These are phyloP conservation scores for Aspergillus viridinutans DNA, from an alignment of 2,329 filamentous ascomycete species.

Conservation along the genomic window DNA sequence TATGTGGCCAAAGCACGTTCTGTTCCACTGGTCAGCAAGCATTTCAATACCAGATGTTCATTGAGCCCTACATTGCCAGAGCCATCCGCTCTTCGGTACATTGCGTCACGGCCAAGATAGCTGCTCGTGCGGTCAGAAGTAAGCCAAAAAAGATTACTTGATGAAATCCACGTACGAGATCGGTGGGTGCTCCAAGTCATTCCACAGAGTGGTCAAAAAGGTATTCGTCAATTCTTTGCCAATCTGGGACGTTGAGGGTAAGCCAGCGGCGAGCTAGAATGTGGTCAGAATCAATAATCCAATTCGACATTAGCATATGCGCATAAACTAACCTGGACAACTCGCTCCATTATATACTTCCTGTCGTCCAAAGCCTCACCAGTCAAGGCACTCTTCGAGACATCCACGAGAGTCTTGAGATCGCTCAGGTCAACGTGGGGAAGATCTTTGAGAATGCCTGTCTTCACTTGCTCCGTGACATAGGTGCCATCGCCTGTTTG, in stretches of 20 bases:
- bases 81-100: conserved; percentile 35
- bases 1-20: conserved; percentile 59
- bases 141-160: conserved; percentile 22
- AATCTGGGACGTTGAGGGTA: conserved; percentile 33
- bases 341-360: conserved; percentile 56
- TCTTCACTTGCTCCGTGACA: conserved; percentile 29
- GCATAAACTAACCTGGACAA: conserved; percentile 43
- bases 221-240: conserved; percentile 44
- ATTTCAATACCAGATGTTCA: conserved; percentile 12
- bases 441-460: conserved; percentile 44
- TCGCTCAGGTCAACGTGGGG: conserved; percentile 45
- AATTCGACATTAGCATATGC: neutral
- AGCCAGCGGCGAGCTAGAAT: conserved; percentile 32
- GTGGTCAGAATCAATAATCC: conserved; percentile 1
- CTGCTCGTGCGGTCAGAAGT: conserved; percentile 15
- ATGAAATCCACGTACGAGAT: conserved; percentile 38
- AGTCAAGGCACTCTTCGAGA: conserved; percentile 41
- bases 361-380: conserved; percentile 58
- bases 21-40: conserved; percentile 41
- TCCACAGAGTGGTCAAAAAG: conserved; percentile 53
- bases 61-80: conserved; percentile 35
- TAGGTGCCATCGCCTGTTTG: conserved; percentile 41
- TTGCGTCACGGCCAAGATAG: conserved; percentile 35
- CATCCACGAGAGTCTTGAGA: conserved; percentile 37
- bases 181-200: conserved; percentile 53